Base-by-base conservation (phyloP, 345 rosid species). In the Corchorus olitorius region DNA sequence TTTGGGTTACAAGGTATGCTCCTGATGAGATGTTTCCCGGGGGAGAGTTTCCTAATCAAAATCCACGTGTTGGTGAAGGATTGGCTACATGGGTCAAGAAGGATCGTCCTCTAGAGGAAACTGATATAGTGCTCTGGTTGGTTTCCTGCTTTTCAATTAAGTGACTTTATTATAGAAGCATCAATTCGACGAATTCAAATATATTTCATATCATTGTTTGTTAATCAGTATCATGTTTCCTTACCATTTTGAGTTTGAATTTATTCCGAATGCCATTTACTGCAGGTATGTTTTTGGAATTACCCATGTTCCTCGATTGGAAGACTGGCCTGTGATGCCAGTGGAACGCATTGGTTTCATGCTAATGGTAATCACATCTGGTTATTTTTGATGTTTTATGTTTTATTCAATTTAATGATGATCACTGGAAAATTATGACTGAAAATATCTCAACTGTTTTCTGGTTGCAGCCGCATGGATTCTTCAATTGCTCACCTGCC, bases 401-500 rank as follows among this genome's bases (percentile, higher is more conserved):
- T 12, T 46, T 22, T 17, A 13, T 46, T 0, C 8, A 14, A 34
- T 62, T 4, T 14, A 34, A 34, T 69, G 39, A 41, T 65, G 45
- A 35, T n/a, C 52, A 34, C 70, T 43, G 13, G 69, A 27, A 27
- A 27, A 27, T 27, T 27, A 27, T 27, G 27, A 27, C 27, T 27
- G 27, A 27, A 27, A 27, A 27, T 27, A 27, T 27, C 27, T 27
- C 27, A 55, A 5, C 20, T 63, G 14, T 49, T 79, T 54, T 73
- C 46, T 64, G 39, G 20, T 43, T 76, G 83, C 89, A 95, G 99
- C 99, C 98, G 41, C 99, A 95, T 64, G 99, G 99, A 54, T 95
- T 95, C 79, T 95, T 93, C 83, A 95, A 93, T 77, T 90, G 96
- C 86, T 95, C 99, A 12, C 99, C 97, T 3, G 97, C 98, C 0